phyloP scores from a whole-genome alignment of 2,329 filamentous ascomycete genomes.

The Cryphonectria parasitica region DNA sequence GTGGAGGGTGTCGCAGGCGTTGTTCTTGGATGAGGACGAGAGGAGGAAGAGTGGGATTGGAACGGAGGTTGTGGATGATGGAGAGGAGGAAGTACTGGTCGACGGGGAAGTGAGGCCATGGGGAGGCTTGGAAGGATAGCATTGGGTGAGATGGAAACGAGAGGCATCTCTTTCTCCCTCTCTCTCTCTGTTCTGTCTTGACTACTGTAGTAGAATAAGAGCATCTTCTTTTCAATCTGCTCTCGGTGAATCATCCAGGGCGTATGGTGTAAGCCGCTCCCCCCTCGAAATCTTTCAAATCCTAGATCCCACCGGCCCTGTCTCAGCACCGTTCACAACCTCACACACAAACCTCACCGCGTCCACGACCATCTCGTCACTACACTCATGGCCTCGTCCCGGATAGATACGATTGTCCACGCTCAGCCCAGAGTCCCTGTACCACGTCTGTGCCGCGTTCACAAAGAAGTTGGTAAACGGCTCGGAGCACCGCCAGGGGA shows the following conservation, averaged over 20 bases:
- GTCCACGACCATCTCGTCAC: constrained; percentile 66
- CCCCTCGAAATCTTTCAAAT: not conserved
- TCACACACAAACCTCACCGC: constrained; percentile 66
- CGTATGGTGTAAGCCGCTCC: not conserved
- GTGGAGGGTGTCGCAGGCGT: constrained; percentile 48
- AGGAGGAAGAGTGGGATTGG: constrained; percentile 43
- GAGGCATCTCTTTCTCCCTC: no score
- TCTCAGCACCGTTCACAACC: constrained; percentile 42
- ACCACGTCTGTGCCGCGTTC: constrained; percentile 56
- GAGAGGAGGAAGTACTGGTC: constrained; percentile 44
- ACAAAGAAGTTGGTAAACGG: constrained; percentile 67
- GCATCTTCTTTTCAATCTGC: no score
- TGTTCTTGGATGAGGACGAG: constrained; percentile 47
- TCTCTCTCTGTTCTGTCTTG: not conserved
- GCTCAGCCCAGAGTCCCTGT: constrained; percentile 56
- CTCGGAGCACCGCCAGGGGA: constrained; percentile 66
- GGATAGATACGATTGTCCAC: constrained; percentile 71
- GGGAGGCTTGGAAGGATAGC: constrained; percentile 19
- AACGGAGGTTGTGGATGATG: constrained; percentile 39
- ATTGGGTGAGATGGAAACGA: not conserved
- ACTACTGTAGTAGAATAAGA: no score
- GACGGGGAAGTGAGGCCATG: constrained; percentile 44
- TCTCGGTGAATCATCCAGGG: not conserved
- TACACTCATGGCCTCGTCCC: constrained; percentile 72
- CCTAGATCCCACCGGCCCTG: constrained; percentile 32